These are phyloP conservation scores for Eucalyptus pumila DNA, from an alignment of 345 rosid species.

Conservation along the genomic window DNA sequence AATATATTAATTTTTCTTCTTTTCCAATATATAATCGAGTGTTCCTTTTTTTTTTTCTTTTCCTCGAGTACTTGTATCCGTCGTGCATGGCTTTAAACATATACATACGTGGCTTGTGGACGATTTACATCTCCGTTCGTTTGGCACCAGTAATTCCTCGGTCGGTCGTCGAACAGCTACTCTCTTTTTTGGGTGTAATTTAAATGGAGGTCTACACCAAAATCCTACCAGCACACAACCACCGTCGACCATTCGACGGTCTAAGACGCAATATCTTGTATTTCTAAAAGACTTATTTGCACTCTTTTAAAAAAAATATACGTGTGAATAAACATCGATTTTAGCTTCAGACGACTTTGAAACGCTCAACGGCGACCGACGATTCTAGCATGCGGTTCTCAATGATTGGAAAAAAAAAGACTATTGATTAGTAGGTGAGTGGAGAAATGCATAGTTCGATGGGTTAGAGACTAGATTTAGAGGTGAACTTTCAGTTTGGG, in stretches of 20 bases:
- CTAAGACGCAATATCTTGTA: not conserved
- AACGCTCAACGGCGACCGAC: not conserved
- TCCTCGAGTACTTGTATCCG: not conserved
- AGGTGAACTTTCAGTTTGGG: not conserved
- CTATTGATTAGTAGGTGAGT: not conserved
- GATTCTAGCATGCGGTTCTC: not conserved
- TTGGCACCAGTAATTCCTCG: not conserved
- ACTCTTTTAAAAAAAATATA: not conserved
- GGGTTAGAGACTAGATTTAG: not conserved
- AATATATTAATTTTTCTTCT: not conserved
- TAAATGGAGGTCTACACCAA: not conserved
- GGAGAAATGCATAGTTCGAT: not conserved
- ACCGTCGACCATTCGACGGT: not conserved
- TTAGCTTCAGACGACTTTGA: not conserved
- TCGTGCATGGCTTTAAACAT: not conserved
- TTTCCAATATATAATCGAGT: not conserved
- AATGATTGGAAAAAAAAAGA: not conserved
- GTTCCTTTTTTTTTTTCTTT: not conserved
- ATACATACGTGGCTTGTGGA: not conserved
- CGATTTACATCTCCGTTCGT: not conserved
- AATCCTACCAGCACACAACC: not conserved
- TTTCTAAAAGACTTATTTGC: not conserved
- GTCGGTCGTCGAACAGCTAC: not conserved
- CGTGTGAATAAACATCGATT: not conserved
- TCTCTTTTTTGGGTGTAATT: not conserved